A percentile compares a stretch with the other conserved stretches of the same genome.
phyloP scores from a whole-genome alignment of 345 rosid species.

The Hypericum perforatum region DNA sequence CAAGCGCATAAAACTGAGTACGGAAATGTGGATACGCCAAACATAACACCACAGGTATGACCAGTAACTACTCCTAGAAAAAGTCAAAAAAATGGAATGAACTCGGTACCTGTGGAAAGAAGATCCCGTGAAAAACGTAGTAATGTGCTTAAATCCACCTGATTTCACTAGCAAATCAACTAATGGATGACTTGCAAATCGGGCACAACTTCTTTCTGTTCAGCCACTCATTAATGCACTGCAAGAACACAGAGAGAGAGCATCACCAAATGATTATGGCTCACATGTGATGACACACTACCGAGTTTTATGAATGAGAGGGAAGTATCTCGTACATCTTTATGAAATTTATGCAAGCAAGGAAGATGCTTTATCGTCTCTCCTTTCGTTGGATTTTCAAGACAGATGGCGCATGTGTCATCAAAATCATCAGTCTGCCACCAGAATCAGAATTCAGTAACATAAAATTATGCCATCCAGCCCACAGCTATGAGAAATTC shows the following conservation, averaged over 20 bases:
- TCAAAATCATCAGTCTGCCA: constrained; percentile 48
- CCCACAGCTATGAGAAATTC: background rate
- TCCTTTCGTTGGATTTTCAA: constrained; percentile 66
- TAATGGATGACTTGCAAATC: constrained; percentile 73
- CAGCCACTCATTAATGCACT: constrained; percentile 99
- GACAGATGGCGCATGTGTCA: constrained; percentile 77
- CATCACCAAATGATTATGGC: constrained; percentile 8
- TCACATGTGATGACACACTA: background rate
- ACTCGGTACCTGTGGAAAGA: too few species aligned
- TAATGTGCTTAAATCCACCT: too few species aligned
- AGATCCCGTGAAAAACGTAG: too few species aligned
- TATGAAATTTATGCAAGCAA: constrained; percentile 96
- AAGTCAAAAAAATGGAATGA: too few species aligned
- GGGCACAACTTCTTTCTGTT: constrained; percentile 70
- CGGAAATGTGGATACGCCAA: too few species aligned
- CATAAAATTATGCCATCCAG: background rate
- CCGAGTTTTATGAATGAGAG: constrained; percentile 1
- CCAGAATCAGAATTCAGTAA: background rate
- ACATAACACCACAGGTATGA: too few species aligned
- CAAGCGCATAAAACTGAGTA: too few species aligned
- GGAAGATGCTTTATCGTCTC: constrained; percentile 89
- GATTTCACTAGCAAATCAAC: constrained; percentile 19
- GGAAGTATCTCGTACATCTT: constrained; percentile 41
- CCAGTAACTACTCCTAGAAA: too few species aligned
- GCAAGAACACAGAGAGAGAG: constrained; percentile 18